Evolutionary conservation across 140 eudicot genomes (phyloP).

Genomic region (Oenanthe javanica): DNA sequence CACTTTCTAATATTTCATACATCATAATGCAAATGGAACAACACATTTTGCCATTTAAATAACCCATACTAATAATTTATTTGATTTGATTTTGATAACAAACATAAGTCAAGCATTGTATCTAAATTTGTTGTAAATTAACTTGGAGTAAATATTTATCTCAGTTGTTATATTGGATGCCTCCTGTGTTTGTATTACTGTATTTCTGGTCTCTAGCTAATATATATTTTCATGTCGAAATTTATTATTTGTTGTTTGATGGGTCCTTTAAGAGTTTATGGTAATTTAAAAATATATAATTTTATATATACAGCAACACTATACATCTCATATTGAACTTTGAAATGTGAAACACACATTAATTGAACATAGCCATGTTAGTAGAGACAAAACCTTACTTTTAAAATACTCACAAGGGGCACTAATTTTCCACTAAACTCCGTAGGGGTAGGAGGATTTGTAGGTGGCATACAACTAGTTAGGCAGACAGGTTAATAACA

Average conservation of each 20-base stretch:
- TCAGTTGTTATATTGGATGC: no score
- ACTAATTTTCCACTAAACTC: conserved; percentile 53
- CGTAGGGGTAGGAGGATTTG: conserved; percentile 37
- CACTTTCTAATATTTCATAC: neutral
- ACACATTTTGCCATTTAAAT: neutral
- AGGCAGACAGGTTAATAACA: conserved; percentile 34
- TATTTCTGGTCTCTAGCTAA: no score
- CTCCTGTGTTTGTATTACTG: no score
- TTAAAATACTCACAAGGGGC: conserved; percentile 19
- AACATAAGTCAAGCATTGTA: neutral
- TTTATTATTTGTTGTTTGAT: no score
- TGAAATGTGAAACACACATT: neutral
- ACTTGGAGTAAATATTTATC: no score
- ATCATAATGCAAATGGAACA: neutral
- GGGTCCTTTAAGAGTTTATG: no score
- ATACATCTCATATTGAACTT: neutral
- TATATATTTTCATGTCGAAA: no score
- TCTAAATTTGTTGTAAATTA: no score
- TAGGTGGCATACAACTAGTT: conserved; percentile 33
- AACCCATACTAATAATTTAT: neutral
- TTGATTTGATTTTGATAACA: neutral
- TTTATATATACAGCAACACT: no score
- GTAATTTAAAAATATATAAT: no score
- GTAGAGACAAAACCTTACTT: neutral
- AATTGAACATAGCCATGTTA: neutral